These are phyloP conservation scores for Penicillium corylophilum DNA, from an alignment of 2,329 filamentous ascomycete species.

Conservation along the genomic window DNA sequence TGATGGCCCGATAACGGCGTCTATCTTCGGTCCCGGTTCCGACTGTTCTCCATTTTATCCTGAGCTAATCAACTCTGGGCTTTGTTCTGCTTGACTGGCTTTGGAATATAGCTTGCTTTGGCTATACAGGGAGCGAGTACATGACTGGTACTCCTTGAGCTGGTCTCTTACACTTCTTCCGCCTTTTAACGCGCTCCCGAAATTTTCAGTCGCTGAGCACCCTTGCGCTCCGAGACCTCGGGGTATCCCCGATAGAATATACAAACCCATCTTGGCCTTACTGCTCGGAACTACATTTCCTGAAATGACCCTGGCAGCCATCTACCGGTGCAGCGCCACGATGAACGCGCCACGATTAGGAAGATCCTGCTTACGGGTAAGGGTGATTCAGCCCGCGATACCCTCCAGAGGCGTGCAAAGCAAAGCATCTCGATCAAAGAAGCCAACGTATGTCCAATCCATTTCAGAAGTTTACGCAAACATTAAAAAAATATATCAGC, in stretches of 20 bases:
- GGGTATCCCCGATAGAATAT: neutral
- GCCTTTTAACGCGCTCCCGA: neutral
- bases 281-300: neutral
- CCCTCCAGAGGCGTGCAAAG: constrained; percentile 19
- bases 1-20: constrained; percentile 17
- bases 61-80: neutral
- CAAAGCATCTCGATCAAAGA: constrained; percentile 15
- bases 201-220: neutral
- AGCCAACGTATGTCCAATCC: constrained; percentile 18
- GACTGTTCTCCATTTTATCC: neutral
- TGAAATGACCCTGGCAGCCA: neutral
- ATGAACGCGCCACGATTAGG: constrained; percentile 30
- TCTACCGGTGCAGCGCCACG: constrained; percentile 1
- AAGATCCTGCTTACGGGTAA: constrained; percentile 21
- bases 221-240: neutral
- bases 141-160: too few relatives aligned
- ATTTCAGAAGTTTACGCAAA: neutral
- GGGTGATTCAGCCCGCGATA: constrained; percentile 16
- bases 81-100: neutral
- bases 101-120: neutral
- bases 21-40: neutral
- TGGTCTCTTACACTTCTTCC: neutral
- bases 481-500: neutral
- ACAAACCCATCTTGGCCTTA: neutral
- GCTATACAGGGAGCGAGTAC: neutral